A percentile compares a stretch with the other conserved stretches of the same genome.
phyloP scores from a whole-genome alignment of 495 filamentous ascomycete genomes.

The Penicillium turbatum region DNA sequence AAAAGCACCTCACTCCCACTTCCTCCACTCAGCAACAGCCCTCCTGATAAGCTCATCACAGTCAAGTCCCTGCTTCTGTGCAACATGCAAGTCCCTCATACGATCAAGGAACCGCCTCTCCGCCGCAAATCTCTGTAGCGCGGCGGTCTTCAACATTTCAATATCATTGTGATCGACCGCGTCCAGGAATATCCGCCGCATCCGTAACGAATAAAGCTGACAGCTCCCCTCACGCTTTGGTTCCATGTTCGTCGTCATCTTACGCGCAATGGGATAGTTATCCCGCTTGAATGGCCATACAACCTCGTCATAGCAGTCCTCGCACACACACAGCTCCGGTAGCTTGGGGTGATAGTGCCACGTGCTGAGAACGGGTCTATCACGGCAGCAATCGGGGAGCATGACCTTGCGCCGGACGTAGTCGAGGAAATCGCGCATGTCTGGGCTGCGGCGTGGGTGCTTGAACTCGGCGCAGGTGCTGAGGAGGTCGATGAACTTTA shows the following conservation, averaged over 20 bases:
- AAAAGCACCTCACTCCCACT: constrained; percentile 43
- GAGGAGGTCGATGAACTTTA: constrained; percentile 60
- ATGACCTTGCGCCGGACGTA: constrained; percentile 49
- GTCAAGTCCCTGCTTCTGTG: constrained; percentile 42
- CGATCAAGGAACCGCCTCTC: constrained; percentile 47
- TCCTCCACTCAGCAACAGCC: constrained; percentile 51
- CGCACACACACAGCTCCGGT: constrained; percentile 64
- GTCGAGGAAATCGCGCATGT: constrained; percentile 46
- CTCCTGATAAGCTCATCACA: constrained; percentile 45
- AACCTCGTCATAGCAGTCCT: constrained; percentile 66
- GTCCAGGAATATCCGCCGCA: constrained; percentile 60
- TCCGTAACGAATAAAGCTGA: constrained; percentile 71
- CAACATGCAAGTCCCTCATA: constrained; percentile 34
- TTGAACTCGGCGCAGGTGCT: constrained; percentile 41
- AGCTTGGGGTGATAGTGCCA: constrained; percentile 63
- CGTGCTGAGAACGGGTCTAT: constrained; percentile 41
- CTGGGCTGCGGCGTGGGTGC: constrained; percentile 36
- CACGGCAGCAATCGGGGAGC: constrained; percentile 52
- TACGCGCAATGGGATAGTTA: constrained; percentile 49
- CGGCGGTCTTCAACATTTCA: constrained; percentile 38
- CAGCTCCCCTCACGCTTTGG: constrained; percentile 53
- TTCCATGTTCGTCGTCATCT: constrained; percentile 48
- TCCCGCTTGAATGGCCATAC: constrained; percentile 59
- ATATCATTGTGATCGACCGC: constrained; percentile 58
- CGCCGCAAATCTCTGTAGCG: constrained; percentile 38